Evolutionary conservation across 202 grass and related monocot genomes (phyloP), one percentile per base, ranked within the genome.

Genomic region (Setaria italica): DNA sequence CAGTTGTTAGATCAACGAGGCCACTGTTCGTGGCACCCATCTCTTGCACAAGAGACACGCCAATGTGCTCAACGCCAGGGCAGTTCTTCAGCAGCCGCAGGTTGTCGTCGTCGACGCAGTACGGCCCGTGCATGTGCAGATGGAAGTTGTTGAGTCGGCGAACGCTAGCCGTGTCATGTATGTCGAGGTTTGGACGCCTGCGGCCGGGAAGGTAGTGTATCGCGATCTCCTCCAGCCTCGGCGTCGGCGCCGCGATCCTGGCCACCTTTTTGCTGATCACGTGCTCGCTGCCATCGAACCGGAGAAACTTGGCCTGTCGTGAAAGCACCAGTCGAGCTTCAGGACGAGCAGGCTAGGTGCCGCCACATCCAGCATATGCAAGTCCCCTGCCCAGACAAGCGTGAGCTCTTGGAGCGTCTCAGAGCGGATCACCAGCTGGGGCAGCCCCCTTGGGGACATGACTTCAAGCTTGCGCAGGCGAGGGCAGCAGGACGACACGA

Each of bases 401-500:
- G 0, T 3, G 50, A 73, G 48, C 47, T 5, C 48, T 32, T 73
- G 25, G 3, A 73, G 70, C 29, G 29, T 2, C 29, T 51, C 29
- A 7, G 70, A 15, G 25, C 14, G 29, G 70, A 73, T 15, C 45
- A 14, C 70, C 7, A 73, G 70, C 46, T 53, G 13, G 2, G 29
- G 25, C 13, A 73, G 1, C 15, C 70, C 70, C 1, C 1, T 9
- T 1, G 48, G 7, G 3, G 0, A 73, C 2, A 0, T 0, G 70
- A 73, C 8, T 2, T 51, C 13, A 19, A 73, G 70, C 47, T 51
- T 73, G 9, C 47, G 70, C 47, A 73, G 47, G 14, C 70, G 70
- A 34, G 70, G 70, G 47, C 47, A 73, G 70, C 70, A 51, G 70
- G 47, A 51, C 71, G 48, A 74, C 29, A 74, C 71, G 9, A 74